Conservation (phyloP, 1,139 yeast genomes). For the Dujonia santamariae region DNA sequence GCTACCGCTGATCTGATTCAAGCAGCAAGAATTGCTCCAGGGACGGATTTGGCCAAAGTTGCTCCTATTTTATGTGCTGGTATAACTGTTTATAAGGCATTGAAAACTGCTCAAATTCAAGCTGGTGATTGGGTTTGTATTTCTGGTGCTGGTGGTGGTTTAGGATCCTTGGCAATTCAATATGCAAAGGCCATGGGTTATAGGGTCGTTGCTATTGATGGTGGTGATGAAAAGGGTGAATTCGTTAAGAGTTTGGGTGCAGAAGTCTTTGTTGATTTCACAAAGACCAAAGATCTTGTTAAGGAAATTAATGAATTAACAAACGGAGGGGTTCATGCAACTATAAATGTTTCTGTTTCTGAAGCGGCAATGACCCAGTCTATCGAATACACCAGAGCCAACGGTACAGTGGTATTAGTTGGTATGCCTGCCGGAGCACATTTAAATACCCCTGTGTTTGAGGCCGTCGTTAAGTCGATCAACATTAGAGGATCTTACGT, state of each 20-base stretch:
- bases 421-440: constrained; percentile 77
- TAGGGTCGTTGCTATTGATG: constrained; percentile 74
- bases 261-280: constrained; percentile 67
- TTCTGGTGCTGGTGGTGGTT: constrained; percentile 85
- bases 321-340: constrained; percentile 63
- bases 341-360: constrained; percentile 76
- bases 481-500: constrained; percentile 73
- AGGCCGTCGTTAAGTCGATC: constrained; percentile 62
- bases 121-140: constrained; percentile 82
- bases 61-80: constrained; percentile 67
- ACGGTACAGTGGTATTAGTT: constrained; percentile 77
- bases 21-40: constrained; percentile 34
- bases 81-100: constrained; percentile 79
- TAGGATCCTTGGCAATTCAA: constrained; percentile 78
- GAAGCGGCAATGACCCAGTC: constrained; percentile 70
- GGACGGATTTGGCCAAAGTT: constrained; percentile 32
- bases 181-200: constrained; percentile 82
- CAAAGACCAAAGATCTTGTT: constrained; percentile 32
- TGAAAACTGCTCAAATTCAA: constrained; percentile 60
- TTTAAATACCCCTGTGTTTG: constrained; percentile 59
- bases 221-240: constrained; percentile 63
- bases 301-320: constrained; percentile 25
- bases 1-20: constrained; percentile 58
- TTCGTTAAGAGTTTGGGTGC: constrained; percentile 62
- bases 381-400: constrained; percentile 63